Conservation (phyloP, 2,329 filamentous ascomycete genomes). For the Beauveria brongniartii region DNA sequence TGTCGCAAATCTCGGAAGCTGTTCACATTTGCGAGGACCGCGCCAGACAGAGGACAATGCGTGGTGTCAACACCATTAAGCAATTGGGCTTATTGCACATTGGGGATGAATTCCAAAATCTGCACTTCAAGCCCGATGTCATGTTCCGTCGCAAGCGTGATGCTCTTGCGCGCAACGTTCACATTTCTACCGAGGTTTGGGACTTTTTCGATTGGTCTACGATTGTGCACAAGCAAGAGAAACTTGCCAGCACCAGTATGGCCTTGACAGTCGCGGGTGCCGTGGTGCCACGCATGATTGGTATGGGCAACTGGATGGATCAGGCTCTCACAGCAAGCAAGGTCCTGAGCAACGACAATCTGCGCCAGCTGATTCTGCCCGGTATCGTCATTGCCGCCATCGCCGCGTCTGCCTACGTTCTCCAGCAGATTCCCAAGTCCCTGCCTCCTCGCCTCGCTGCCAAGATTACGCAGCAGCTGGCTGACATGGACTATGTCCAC, state of each 20-base stretch:
- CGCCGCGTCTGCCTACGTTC: slow-evolving; percentile 69
- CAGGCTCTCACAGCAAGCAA: slow-evolving; percentile 75
- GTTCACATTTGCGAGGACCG: slow-evolving; percentile 77
- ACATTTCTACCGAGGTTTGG: slow-evolving; percentile 78
- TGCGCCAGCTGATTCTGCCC: slow-evolving; percentile 73
- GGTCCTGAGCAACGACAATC: slow-evolving; percentile 70
- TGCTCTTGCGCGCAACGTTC: slow-evolving; percentile 71
- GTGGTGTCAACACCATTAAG: slow-evolving; percentile 80
- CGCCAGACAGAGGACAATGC: slow-evolving; percentile 68
- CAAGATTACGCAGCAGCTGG: slow-evolving; percentile 76
- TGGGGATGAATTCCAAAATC: slow-evolving; percentile 75
- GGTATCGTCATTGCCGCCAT: slow-evolving; percentile 68
- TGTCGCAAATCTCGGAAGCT: slow-evolving; percentile 74
- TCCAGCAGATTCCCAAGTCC: slow-evolving; percentile 81
- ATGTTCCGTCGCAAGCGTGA: slow-evolving; percentile 89
- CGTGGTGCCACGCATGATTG: slow-evolving; percentile 71
- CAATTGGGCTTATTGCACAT: slow-evolving; percentile 82
- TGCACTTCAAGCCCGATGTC: slow-evolving; percentile 81
- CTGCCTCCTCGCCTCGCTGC: slow-evolving; percentile 76
- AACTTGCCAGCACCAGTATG: slow-evolving; percentile 89
- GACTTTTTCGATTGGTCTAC: slow-evolving; percentile 89
- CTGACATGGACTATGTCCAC: slow-evolving; percentile 86
- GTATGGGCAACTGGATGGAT: slow-evolving; percentile 83
- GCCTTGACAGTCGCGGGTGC: slow-evolving; percentile 86
- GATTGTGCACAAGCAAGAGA: slow-evolving; percentile 84